Base-by-base conservation (phyloP, 805 yeast genomes). In the Limtongia smithiae region DNA sequence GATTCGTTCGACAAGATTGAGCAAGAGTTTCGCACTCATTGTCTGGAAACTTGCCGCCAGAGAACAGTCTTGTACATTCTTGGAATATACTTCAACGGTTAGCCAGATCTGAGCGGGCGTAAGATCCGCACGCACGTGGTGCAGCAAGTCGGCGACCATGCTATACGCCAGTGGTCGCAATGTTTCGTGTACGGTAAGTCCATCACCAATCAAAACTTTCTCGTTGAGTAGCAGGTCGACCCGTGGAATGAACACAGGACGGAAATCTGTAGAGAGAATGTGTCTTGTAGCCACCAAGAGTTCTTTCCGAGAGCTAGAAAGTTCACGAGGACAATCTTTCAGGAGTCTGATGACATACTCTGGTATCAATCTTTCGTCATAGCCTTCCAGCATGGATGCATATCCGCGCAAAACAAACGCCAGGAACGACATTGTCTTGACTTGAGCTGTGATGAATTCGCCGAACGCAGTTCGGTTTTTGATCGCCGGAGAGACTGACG, bases 321-420 rank as follows among this genome's bases (percentile, higher is more conserved):
- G 72, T 63, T 91, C 97, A 15, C 93, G 82, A 2, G 98, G 98
- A 65, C 97, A 93, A 65, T 94, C 97, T 67, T 90, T 95, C 34
- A 93, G 70, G 34, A 93, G 70, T 56, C 97, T 73, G 46, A 90
- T 77, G 34, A 93, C 85, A 47, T 90, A 77, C 52, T 86, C 95
- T 0, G 99, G 98, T 7, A 93, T 87, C 34, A 78, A 75, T n/a
- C n/a, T n/a, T 4, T 71, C 71, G 32, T 81, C 78, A 57, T 80
- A 78, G 34, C 68, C 68, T 49, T 78, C 76, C 46, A 83, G 73
- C 34, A 80, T 81, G 31, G 80, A 77, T 2, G 95, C 81, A 61
- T 82, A 85, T 15, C 94, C 88, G 53, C 97, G 78, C 36, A 94
- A 82, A 1, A 90, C 88, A 65, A 90, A 93, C 0, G 97, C 97